Conservation (phyloP, 768 basidiomycete genomes). For the Trametes punicea region DNA sequence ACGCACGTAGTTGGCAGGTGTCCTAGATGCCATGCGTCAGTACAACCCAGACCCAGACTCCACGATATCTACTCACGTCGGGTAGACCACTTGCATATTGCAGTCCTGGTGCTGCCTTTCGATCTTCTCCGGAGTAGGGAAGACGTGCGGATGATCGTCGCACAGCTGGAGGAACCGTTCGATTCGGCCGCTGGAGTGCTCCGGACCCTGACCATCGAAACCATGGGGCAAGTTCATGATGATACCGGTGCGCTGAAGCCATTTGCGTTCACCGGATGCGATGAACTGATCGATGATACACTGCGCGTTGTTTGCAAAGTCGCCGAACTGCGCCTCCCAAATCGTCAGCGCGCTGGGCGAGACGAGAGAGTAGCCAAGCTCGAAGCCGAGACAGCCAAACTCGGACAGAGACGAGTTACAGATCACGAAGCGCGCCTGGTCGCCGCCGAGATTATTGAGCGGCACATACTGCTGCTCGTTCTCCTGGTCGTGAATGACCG, state of each 20-base stretch:
- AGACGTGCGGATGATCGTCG: constrained; percentile 92
- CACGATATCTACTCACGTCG: constrained; percentile 58
- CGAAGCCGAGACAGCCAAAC: constrained; percentile 92
- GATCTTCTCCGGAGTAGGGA: constrained; percentile 84
- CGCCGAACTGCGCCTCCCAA: constrained; percentile 99
- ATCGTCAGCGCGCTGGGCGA: constrained; percentile 90
- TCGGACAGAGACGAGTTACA: constrained; percentile 98
- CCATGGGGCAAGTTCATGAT: constrained; percentile 91
- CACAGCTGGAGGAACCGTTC: constrained; percentile 98
- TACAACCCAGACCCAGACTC: background rate
- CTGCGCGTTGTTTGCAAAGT: constrained; percentile 97
- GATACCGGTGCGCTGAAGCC: constrained; percentile 90
- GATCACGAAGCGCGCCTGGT: constrained; percentile 90
- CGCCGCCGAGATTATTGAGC: constrained; percentile 80
- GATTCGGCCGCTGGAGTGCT: constrained; percentile 95
- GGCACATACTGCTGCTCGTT: constrained; percentile 90
- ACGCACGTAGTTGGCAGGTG: constrained; percentile 89
- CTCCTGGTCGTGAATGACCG: constrained; percentile 92
- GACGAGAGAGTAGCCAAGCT: constrained; percentile 97
- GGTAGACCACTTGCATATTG: constrained; percentile 99
- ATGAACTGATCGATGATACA: constrained; percentile 99
- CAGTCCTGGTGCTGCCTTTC: constrained; percentile 98
- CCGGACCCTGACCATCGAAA: constrained; percentile 97
- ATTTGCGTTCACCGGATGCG: constrained; percentile 95
- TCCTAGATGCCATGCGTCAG: constrained; percentile 41